A percentile compares a stretch with the other conserved stretches of the same genome.
Conservation (phyloP, 306 rosid species). For the Rosa multiflora region DNA sequence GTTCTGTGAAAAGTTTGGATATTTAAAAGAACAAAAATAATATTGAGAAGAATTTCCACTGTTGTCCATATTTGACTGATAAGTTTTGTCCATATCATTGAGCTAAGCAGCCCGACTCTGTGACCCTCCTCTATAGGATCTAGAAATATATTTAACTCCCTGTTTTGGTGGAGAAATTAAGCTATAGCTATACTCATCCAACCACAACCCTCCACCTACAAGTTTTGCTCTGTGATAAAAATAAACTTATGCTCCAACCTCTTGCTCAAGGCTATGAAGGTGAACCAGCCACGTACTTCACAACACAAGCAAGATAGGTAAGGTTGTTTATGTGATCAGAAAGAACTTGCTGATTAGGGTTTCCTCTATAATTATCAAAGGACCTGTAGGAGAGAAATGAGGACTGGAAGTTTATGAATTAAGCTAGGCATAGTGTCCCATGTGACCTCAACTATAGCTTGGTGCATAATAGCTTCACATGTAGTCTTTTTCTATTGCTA, state of each 20-base stretch:
- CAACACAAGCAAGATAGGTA: not conserved
- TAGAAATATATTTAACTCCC: not conserved
- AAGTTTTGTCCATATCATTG: not conserved
- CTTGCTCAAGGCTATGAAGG: conserved; percentile 6
- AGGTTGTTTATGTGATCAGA: not conserved
- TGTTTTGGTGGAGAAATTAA: conserved; percentile 7
- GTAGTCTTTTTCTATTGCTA: not conserved
- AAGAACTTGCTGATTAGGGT: not conserved
- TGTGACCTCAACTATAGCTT: not conserved
- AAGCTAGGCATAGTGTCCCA: not conserved
- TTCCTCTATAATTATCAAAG: not conserved
- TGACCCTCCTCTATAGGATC: not conserved
- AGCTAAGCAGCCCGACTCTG: conserved; percentile 9
- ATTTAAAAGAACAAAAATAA: not conserved
- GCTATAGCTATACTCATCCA: not conserved
- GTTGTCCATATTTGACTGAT: not conserved
- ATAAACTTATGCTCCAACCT: conserved; percentile 1
- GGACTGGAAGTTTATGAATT: not conserved
- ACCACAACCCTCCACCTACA: not conserved
- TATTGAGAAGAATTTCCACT: not conserved
- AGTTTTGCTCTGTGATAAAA: not conserved
- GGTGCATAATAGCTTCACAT: not conserved
- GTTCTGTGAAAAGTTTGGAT: not conserved
- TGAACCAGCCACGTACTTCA: conserved; percentile 8
- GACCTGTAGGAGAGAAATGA: not conserved